Percentiles rank a stretch among this genome's conserved stretches.
Evolutionary conservation across 1,284 basidiomycete genomes (phyloP).

Genomic region (Austroboletus novae-zelandiae): DNA sequence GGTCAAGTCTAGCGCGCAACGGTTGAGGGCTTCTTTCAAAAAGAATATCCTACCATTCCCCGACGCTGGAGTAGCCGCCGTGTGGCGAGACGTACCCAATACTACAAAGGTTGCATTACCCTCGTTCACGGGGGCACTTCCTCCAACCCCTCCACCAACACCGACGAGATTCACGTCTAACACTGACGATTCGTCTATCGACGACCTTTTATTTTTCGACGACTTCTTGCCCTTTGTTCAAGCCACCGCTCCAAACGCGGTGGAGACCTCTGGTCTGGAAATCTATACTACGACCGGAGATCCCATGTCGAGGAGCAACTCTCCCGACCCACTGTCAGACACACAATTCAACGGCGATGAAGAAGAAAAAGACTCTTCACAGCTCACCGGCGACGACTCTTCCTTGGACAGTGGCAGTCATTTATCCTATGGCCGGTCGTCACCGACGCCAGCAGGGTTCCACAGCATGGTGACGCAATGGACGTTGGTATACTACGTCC

Average conservation of each 20-base stretch:
- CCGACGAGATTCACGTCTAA: slow-evolving; percentile 8
- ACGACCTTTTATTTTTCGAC: not conserved
- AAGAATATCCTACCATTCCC: slow-evolving; percentile 17
- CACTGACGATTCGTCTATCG: not conserved
- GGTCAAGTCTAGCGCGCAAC: slow-evolving; percentile 8
- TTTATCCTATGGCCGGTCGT: slow-evolving; percentile 2
- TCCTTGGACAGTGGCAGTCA: slow-evolving; percentile 12
- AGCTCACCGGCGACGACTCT: not conserved
- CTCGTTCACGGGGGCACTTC: slow-evolving; percentile 6
- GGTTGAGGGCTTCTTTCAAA: slow-evolving; percentile 16
- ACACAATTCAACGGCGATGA: not conserved
- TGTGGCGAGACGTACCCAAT: slow-evolving; percentile 27
- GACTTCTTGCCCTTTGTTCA: slow-evolving; percentile 5
- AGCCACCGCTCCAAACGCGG: not conserved
- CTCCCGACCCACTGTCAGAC: not conserved
- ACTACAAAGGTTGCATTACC: slow-evolving; percentile 10
- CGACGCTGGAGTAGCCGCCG: slow-evolving; percentile 7
- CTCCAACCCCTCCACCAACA: slow-evolving; percentile 20
- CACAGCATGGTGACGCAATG: slow-evolving; percentile 14
- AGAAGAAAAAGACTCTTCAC: slow-evolving; percentile 8
- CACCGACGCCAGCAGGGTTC: slow-evolving; percentile 13
- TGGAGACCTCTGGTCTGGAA: not conserved
- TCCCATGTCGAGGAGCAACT: not conserved
- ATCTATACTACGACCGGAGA: not conserved
- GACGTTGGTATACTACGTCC: slow-evolving; percentile 18